Conservation (phyloP, 2,329 filamentous ascomycete species). For the Calonectria pseudoreteaudii region DNA sequence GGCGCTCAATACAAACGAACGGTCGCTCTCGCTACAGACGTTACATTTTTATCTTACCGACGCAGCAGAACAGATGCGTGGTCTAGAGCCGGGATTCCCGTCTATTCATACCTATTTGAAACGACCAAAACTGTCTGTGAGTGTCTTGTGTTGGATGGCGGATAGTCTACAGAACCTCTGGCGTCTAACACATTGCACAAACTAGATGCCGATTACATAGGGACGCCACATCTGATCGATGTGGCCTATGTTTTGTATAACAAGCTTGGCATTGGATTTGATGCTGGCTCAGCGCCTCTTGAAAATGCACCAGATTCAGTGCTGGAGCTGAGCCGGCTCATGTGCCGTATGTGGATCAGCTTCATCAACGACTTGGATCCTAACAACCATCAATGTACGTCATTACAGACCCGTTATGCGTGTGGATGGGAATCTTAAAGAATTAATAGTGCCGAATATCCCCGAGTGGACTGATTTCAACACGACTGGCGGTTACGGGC, state of each 20-base stretch:
- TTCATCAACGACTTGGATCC: constrained; percentile 53
- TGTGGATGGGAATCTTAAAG: neutral
- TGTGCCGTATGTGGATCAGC: constrained; percentile 50
- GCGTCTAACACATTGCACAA: neutral
- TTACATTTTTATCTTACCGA: constrained; percentile 65
- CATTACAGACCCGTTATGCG: fast-evolving
- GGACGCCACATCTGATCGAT: constrained; percentile 45
- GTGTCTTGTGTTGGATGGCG: neutral
- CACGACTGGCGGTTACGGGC: constrained; percentile 32
- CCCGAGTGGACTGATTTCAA: constrained; percentile 33
- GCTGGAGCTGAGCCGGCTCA: constrained; percentile 54
- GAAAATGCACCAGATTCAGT: constrained; percentile 51
- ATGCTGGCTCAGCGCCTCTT: constrained; percentile 48
- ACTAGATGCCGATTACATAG: constrained; percentile 29
- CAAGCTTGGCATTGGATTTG: constrained; percentile 52
- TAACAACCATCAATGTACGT: constrained; percentile 46
- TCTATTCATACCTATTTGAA: constrained; percentile 66
- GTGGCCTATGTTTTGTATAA: constrained; percentile 64
- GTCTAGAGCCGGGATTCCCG: constrained; percentile 59
- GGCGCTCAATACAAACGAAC: constrained; percentile 63
- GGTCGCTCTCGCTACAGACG: constrained; percentile 65
- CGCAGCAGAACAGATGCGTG: constrained; percentile 65
- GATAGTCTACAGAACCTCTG: neutral
- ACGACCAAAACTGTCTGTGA: constrained; percentile 41
- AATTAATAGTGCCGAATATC: constrained; percentile 15